Evolutionary conservation across 73 alveolate species (phyloP), one percentile per base, ranked within the genome.

Genomic region (Paramecium octaurelia): DNA sequence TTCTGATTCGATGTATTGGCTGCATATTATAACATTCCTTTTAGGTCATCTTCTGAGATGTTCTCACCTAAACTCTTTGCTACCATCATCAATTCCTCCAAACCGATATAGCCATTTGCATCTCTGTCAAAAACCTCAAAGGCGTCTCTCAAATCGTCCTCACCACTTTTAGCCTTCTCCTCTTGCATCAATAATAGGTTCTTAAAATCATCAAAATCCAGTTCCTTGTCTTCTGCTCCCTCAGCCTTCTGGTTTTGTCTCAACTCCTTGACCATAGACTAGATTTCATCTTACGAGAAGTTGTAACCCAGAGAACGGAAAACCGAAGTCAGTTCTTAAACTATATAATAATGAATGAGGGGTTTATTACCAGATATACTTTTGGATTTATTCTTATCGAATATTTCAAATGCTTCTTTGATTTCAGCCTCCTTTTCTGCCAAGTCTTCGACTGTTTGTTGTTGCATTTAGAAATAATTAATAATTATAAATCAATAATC

Each of bases 101-200:
- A 9, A 10, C 64, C 43, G 7, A 80, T 80, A 80, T 23, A 80
- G 1, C 91, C 91, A 46, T 80, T 80, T n/a, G 91, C 91, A 80
- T 80, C 91, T 80, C 91, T 80, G 46, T 80, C 91, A 80, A 80
- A 80, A 0, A 80, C 91, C 2, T 80, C 91, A 44, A 80, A 80
- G 20, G 91, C 91, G 24, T 80, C 91, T 48, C 91, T 40, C 9
- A 80, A 46, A 43, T 80, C 91, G 44, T 80, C 76, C 14, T 80
- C 91, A 1, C 76, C 70, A 44, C 18, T 48, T 43, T 42, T 48
- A 3, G 70, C 70, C 46, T 80, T 80, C 29, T 80, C 75, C n/a
- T 80, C 91, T 6, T 80, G 57, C 70, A 73, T 34, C 20, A 73
- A 21, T 21, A 73, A 38, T 40, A 73, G 20, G 38, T 38, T 75